phyloP scores from a whole-genome alignment of 495 filamentous ascomycete species.

The Aspergillus hancockii region DNA sequence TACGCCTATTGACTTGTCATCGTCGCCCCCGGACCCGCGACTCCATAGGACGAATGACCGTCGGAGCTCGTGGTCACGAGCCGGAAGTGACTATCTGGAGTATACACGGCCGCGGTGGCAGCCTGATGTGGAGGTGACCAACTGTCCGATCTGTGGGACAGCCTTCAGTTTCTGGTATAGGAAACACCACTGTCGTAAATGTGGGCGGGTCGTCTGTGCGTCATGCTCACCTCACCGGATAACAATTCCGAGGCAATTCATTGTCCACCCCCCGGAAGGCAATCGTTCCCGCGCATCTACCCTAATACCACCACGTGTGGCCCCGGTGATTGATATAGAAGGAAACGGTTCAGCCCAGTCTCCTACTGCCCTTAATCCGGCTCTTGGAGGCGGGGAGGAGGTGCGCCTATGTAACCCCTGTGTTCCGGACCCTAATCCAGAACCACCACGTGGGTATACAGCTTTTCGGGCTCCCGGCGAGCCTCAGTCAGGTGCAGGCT shows the following conservation, averaged over 20 bases:
- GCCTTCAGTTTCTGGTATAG: constrained; percentile 84
- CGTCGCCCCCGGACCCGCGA: constrained; percentile 23
- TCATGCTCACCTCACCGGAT: constrained; percentile 93
- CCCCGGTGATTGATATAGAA: constrained; percentile 43
- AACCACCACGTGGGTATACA: constrained; percentile 50
- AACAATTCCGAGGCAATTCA: constrained; percentile 88
- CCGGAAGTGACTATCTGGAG: constrained; percentile 23
- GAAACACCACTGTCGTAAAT: constrained; percentile 96
- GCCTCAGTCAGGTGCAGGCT: constrained; percentile 7
- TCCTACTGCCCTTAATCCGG: constrained; percentile 44
- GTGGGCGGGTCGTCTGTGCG: constrained; percentile 90
- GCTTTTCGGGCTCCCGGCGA: constrained; percentile 29
- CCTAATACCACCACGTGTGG: constrained; percentile 19
- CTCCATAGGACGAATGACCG: constrained; percentile 13
- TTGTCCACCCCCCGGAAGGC: constrained; percentile 76
- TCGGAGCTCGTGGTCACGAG: constrained; percentile 16
- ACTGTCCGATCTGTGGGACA: constrained; percentile 78
- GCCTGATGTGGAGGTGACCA: constrained; percentile 73
- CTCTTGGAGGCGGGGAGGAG: constrained; percentile 76
- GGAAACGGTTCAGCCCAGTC: constrained; percentile 32
- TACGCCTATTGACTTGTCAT: constrained; percentile 41
- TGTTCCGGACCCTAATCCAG: constrained; percentile 85
- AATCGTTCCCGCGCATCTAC: constrained; percentile 22
- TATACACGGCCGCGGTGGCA: constrained; percentile 75
- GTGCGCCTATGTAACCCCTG: constrained; percentile 94